A percentile compares a stretch with the other conserved stretches of the same genome.
Conservation (phyloP, 2,329 filamentous ascomycete genomes). For the Ramularia endophylla region DNA sequence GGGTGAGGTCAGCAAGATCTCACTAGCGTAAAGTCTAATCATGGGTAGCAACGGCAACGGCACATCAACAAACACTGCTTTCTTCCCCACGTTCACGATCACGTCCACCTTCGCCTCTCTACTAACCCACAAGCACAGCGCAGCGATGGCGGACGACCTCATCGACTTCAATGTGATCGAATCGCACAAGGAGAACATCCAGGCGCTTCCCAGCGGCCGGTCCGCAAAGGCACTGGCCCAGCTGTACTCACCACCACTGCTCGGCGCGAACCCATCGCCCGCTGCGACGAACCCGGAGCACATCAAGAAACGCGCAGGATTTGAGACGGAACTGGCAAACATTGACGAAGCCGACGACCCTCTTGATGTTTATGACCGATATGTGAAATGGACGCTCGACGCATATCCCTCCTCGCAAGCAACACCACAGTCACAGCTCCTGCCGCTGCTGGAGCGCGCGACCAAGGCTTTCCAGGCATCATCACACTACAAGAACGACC, state of each 20-base stretch:
- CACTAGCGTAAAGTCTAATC: too few relatives aligned
- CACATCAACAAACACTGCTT: too few relatives aligned
- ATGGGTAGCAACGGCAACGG: too few relatives aligned
- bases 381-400: constrained; percentile 94
- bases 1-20: too few relatives aligned
- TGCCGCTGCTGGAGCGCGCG: constrained; percentile 82
- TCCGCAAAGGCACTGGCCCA: constrained; percentile 85
- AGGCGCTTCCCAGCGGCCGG: constrained; percentile 78
- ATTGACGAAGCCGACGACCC: constrained; percentile 90
- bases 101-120: background rate
- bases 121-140: constrained; percentile 7
- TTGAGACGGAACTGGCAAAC: constrained; percentile 72
- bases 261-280: constrained; percentile 40
- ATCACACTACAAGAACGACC: constrained; percentile 88
- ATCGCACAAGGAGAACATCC: constrained; percentile 96
- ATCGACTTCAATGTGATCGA: constrained; percentile 86
- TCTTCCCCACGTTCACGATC: background rate
- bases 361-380: constrained; percentile 90
- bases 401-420: constrained; percentile 92
- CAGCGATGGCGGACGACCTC: constrained; percentile 36
- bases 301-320: constrained; percentile 73
- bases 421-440: constrained; percentile 82
- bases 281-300: constrained; percentile 71
- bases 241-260: constrained; percentile 58
- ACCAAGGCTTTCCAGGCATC: constrained; percentile 85